Conservation (phyloP, 78 protist species). For the Dictyostelium capitatum region DNA sequence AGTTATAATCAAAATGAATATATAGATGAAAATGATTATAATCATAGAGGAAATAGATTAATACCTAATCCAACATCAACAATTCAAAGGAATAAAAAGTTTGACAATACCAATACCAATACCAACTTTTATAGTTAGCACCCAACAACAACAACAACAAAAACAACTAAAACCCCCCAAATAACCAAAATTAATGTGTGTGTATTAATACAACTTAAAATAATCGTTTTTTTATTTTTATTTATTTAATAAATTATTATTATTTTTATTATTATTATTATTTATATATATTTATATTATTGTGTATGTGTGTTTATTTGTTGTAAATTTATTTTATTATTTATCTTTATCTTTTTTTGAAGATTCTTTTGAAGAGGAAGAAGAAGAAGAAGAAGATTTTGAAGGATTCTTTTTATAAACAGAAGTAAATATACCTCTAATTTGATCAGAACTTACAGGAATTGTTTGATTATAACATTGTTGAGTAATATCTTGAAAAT, state of each 20-base stretch:
- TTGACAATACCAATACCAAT: not conserved
- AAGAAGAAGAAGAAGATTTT: too few species aligned
- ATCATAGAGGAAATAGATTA: slow-evolving; percentile 6
- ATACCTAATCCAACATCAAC: not conserved
- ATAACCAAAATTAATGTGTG: not conserved
- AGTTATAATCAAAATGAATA: not conserved
- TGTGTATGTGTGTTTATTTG: not conserved
- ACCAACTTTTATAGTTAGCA: too few species aligned
- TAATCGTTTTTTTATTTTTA: not conserved
- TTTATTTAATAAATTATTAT: not conserved
- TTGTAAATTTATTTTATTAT: too few species aligned
- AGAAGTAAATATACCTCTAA: slow-evolving; percentile 22
- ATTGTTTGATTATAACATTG: slow-evolving; percentile 66
- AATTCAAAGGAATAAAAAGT: not conserved
- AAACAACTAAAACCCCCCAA: too few species aligned
- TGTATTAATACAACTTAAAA: not conserved
- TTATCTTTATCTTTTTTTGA: not conserved
- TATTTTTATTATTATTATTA: too few species aligned
- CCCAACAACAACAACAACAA: too few species aligned
- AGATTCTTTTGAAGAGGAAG: not conserved
- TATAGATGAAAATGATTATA: not conserved
- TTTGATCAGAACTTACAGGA: slow-evolving; percentile 76
- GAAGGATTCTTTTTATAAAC: slow-evolving; percentile 60
- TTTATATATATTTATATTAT: not conserved
- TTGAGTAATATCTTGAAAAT: slow-evolving; percentile 60